phyloP scores from a whole-genome alignment of 331 rosid genomes.

The Quercus lobata region DNA sequence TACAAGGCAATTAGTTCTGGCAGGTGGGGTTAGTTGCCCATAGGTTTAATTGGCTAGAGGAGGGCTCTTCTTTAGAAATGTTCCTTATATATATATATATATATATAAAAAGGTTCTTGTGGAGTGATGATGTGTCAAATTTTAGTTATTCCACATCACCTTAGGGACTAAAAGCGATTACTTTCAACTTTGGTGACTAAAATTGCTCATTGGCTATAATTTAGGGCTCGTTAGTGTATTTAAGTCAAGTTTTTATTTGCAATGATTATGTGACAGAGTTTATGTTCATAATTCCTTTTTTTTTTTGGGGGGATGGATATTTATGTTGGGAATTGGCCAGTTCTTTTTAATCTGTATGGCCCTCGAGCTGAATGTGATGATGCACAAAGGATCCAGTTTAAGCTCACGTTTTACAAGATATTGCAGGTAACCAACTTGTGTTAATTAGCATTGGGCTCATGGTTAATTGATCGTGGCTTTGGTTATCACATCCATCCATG shows the following conservation, averaged over 20 bases:
- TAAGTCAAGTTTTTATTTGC: not conserved
- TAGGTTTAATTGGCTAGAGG: no score
- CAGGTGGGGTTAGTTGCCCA: no score
- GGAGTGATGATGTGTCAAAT: no score
- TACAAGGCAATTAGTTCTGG: no score
- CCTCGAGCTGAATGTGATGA: constrained; percentile 88
- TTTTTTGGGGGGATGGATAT: no score
- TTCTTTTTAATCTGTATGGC: constrained; percentile 86
- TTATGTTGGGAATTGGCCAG: constrained; percentile 36
- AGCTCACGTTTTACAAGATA: constrained; percentile 60
- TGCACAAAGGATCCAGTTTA: constrained; percentile 68
- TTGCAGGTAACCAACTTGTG: constrained; percentile 54
- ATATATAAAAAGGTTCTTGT: no score
- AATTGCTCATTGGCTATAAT: no score
- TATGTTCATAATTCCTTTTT: not conserved
- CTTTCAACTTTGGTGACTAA: not conserved
- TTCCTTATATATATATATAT: no score
- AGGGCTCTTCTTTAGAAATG: no score
- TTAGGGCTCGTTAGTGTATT: no score
- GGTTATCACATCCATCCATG: not conserved
- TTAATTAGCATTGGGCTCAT: not conserved
- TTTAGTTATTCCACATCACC: no score
- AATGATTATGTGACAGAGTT: constrained; percentile 1
- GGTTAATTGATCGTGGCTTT: not conserved
- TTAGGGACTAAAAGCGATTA: no score